Conservation (phyloP, 805 yeast genomes). For the Wickerhamomyces pijperi region DNA sequence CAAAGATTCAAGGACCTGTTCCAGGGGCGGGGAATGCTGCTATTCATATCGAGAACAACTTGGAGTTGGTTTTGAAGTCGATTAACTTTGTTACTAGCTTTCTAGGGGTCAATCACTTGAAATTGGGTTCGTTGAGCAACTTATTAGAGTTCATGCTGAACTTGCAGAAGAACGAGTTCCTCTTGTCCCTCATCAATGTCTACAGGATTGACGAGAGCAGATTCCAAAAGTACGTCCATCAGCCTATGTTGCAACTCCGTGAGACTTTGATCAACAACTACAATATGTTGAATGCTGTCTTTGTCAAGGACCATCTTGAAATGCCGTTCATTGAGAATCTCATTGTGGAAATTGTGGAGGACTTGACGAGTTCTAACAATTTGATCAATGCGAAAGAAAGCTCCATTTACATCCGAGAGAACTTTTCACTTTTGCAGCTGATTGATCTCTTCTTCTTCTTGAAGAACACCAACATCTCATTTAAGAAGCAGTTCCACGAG, state of each 20-base stretch:
- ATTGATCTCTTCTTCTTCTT: constrained; percentile 45
- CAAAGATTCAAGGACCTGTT: constrained; percentile 11
- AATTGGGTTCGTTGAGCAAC: constrained; percentile 12
- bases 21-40: background rate
- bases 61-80: constrained; percentile 12
- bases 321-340: constrained; percentile 4
- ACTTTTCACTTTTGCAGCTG: constrained; percentile 38
- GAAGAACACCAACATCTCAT: constrained; percentile 44
- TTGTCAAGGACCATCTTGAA: constrained; percentile 9
- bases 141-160: constrained; percentile 33
- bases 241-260: constrained; percentile 7
- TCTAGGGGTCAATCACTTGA: constrained; percentile 10
- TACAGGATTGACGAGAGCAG: constrained; percentile 26
- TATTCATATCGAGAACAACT: constrained; percentile 2
- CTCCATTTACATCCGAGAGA: constrained; percentile 26
- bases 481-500: constrained; percentile 52
- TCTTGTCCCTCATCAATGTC: constrained; percentile 25
- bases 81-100: constrained; percentile 13
- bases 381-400: constrained; percentile 10
- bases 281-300: constrained; percentile 7
- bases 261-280: constrained; percentile 5
- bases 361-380: constrained; percentile 6
- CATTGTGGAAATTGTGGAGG: constrained; percentile 5
- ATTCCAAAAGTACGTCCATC: constrained; percentile 4
- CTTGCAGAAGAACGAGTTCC: constrained; percentile 35